Evolutionary conservation across 495 filamentous ascomycete genomes (phyloP), one percentile per base, ranked within the genome.

Genomic region (Penicillium chermesinum): DNA sequence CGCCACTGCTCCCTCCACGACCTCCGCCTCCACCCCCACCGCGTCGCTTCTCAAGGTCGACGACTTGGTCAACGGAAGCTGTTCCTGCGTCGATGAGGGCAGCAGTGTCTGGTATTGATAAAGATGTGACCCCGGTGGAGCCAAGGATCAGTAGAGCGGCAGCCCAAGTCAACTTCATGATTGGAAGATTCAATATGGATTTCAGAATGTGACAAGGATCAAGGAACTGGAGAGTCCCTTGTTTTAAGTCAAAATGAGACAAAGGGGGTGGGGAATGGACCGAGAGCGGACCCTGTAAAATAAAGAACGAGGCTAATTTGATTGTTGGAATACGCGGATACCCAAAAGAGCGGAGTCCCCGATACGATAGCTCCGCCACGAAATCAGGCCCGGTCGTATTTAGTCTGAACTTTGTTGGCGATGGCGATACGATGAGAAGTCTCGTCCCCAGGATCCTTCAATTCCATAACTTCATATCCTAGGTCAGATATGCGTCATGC

Each of bases 31-130:
- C 72, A 9, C 72, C 72, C 6, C 72, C 73, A 16, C 74, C 74
- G 38, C 73, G 68, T 39, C 74, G 65, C 46, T 77, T 79, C 47
- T 71, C 71, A 22, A 78, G 54, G 19, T 66, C 63, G n/a, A 47
- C 22, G 5, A 46, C 35, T 25, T 66, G 46, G 14, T 42, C 22
- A 14, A 43, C 37, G 1, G 43, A 30, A 14, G 51, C 38, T 12
- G 45, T 49, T n/a, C 54, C 30, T 49, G 65, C 59, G 30, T 48
- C 48, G 12, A 55, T 7, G 56, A 44, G 12, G 7, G 8, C 34
- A 3, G 33, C 25, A 14, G 35, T 7, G 18, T n/a, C 12, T 10
- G 37, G 13, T n/a, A 34, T 37, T 13, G 44, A 34, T 16, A 46
- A 46, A 21, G 66, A 62, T 2, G 61, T 55, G 36, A 57, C 64